Evolutionary conservation across 495 filamentous ascomycete species (phyloP).

Genomic region (Barbatosphaeria neglecta): DNA sequence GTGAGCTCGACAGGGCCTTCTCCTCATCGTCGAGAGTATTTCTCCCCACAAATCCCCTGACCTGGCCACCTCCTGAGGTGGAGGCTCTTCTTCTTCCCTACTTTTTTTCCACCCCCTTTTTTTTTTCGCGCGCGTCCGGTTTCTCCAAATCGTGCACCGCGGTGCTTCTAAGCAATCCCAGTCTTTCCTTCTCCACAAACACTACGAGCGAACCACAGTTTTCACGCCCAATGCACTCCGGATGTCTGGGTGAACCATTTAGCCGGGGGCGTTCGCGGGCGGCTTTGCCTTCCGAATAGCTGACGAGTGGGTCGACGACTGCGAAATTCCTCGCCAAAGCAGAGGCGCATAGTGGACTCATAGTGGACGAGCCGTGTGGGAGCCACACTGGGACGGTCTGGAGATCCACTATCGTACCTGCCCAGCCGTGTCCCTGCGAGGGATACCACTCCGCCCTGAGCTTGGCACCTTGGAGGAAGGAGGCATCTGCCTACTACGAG

Average conservation of each 20-base stretch:
- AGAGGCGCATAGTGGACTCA: conserved; percentile 1
- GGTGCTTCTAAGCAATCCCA: background rate
- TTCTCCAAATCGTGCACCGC: conserved; percentile 5
- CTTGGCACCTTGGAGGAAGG: background rate
- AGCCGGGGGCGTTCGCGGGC: conserved; percentile 6
- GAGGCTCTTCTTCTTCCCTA: conserved; percentile 7
- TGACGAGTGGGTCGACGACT: conserved; percentile 1
- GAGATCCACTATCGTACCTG: background rate
- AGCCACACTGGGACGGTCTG: background rate
- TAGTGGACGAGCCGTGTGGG: conserved; percentile 1
- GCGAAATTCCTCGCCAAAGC: conserved; percentile 5
- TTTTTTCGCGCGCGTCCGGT: background rate
- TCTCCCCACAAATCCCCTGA: background rate
- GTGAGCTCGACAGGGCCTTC: conserved; percentile 2
- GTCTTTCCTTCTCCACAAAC: background rate
- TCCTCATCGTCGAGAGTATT: conserved; percentile 4
- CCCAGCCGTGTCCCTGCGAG: background rate
- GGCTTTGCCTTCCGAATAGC: conserved; percentile 7
- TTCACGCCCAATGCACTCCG: conserved; percentile 4
- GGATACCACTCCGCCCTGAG: background rate
- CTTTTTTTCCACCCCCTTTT: too few species aligned
- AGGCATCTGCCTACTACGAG: background rate
- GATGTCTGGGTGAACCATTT: conserved; percentile 4
- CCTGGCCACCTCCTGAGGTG: background rate
- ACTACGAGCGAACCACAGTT: conserved; percentile 1